Percentiles rank a stretch among this genome's conserved stretches.
These are phyloP conservation scores for Trichophyton rubrum DNA, from an alignment of 2,329 filamentous ascomycete species.

Conservation along the genomic window DNA sequence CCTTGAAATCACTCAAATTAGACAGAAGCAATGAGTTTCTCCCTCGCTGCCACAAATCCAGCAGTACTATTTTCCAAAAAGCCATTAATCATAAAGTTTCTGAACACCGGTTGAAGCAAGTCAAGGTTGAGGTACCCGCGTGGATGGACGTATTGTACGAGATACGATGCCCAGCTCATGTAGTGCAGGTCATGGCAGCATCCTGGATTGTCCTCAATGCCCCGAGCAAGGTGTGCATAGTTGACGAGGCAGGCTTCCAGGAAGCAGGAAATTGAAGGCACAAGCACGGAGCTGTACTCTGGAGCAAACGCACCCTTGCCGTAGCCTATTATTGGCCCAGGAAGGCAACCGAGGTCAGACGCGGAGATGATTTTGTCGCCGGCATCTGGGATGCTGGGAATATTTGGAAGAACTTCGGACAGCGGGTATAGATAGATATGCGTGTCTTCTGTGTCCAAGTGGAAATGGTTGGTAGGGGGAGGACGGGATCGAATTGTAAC, in stretches of 20 bases:
- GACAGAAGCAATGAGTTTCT: no score
- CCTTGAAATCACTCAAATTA: no score
- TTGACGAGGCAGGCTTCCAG: slow-evolving; percentile 10
- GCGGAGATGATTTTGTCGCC: slow-evolving; percentile 9
- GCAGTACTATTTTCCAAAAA: no score
- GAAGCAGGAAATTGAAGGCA: slow-evolving; percentile 10
- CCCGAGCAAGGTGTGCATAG: slow-evolving; percentile 5
- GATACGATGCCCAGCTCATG: slow-evolving; percentile 9
- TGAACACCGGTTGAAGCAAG: no score
- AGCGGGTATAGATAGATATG: slow-evolving; percentile 9
- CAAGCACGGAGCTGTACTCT: slow-evolving; percentile 6
- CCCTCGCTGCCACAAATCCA: no score
- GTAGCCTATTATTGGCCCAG: background rate
- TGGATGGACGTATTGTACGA: slow-evolving; percentile 10
- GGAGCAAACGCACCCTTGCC: slow-evolving; percentile 8
- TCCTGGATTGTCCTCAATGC: background rate
- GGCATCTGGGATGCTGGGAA: slow-evolving; percentile 4
- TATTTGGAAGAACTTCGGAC: slow-evolving; percentile 10
- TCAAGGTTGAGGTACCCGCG: background rate
- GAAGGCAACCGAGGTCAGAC: slow-evolving; percentile 7
- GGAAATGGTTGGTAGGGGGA: background rate
- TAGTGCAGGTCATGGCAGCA: slow-evolving; percentile 4
- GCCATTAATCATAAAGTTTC: no score
- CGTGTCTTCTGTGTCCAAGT: slow-evolving; percentile 3
- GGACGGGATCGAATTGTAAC: background rate